phyloP scores from a whole-genome alignment of 257 asterid species.

The Solanum okadae region DNA sequence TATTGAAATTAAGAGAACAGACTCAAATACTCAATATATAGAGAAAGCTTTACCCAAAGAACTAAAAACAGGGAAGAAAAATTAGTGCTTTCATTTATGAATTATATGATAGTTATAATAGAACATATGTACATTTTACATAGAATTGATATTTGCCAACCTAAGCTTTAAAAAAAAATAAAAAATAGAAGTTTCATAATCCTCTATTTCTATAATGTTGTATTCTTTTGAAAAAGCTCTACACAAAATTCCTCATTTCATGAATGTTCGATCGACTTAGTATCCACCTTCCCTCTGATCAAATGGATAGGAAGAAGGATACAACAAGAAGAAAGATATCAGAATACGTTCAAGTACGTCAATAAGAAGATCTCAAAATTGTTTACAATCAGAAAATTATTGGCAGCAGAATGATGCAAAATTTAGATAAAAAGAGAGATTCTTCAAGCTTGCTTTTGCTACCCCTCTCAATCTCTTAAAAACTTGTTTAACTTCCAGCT shows the following conservation, averaged over 20 bases:
- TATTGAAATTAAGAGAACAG: neutral
- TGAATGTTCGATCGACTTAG: neutral
- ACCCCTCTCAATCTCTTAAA: neutral
- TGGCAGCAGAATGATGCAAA: neutral
- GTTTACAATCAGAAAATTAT: neutral
- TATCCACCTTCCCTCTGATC: neutral
- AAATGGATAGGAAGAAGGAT: neutral
- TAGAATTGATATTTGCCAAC: neutral
- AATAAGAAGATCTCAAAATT: neutral
- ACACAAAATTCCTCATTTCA: neutral
- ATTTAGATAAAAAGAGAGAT: neutral
- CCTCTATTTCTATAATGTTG: neutral
- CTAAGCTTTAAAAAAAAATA: neutral
- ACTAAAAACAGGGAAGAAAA: neutral
- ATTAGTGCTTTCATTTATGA: neutral
- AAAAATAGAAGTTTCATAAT: neutral
- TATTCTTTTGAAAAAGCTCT: neutral
- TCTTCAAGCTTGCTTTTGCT: neutral
- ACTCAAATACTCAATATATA: neutral
- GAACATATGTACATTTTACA: neutral
- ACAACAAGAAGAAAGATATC: neutral
- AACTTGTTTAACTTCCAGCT: constrained; percentile 41
- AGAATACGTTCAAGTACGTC: neutral
- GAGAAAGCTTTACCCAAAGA: neutral
- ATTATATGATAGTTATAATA: neutral